Evolutionary conservation across 2,329 filamentous ascomycete species (phyloP), one percentile per base, ranked within the genome.

Genomic region (Coniochaeta ligniaria): DNA sequence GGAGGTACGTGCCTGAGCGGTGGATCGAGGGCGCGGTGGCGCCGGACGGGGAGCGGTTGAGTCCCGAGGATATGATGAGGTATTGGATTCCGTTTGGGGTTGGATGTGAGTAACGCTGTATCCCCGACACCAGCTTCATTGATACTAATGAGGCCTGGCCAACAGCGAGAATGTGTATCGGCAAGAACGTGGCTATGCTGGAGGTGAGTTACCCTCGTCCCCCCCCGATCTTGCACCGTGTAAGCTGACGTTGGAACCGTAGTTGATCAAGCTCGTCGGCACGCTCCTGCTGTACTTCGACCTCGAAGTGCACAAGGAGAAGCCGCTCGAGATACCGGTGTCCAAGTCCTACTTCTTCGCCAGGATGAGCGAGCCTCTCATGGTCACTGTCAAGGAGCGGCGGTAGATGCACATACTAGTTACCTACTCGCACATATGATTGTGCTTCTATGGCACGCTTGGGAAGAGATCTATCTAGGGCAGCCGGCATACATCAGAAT

Each of bases 261-360:
- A 60, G 59, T 12, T 60, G 31, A 41, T 60, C 17, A 60, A 60
- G 17, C 55, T 60, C 17, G 45, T 58, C 43, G 59, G 59, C 41
- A 60, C 59, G 9, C 43, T 60, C 14, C 55, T 60, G 1, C 55
- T 60, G n/a, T 60, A 52, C 22, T 60, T 60, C 43, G 59, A 60
- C 24, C 20, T 60, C 31, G 24, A 41, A 7, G 54, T 38, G 12
- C 24, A 50, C n/a, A 22, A 33, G 17, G 35, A 17, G 59, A 52
- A 60, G n/a, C 60, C 58, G 9, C 20, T 6, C 16, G 60, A 61
- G 38, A 57, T 61, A 31, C 60, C 60, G 2, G 28, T 41, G 17
- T 59, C 57, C 11, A 59, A 59, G 60, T 59, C 57, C 16, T 61
- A 59, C 52, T 61, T 61, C 57, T 61, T 61, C 20, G 60, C 60